A percentile compares a stretch with the other conserved stretches of the same genome.
Evolutionary conservation across 441 rosid genomes (phyloP).

Genomic region (Kokia cookei): DNA sequence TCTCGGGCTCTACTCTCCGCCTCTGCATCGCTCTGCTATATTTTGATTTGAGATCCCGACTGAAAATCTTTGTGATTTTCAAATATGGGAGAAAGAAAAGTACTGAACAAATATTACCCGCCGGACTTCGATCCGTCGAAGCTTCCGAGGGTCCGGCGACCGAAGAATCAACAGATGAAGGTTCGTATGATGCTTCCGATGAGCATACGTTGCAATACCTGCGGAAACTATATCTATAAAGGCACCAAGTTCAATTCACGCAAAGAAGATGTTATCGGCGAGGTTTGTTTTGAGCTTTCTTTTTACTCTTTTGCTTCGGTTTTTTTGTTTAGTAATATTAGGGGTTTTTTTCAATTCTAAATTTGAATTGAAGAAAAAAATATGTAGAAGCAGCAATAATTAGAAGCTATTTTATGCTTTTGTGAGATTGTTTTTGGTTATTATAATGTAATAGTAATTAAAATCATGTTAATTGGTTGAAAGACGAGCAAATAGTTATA

Average conservation of each 20-base stretch:
- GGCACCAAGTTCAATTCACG: constrained; percentile 84
- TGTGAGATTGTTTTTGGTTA: background rate
- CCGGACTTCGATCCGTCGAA: constrained; percentile 89
- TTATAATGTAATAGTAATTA: no score
- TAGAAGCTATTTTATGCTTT: background rate
- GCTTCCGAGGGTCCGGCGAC: constrained; percentile 63
- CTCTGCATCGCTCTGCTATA: background rate
- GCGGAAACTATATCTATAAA: constrained; percentile 79
- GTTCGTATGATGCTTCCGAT: constrained; percentile 82
- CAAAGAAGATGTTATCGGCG: constrained; percentile 65
- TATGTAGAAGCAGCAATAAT: background rate
- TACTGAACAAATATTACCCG: constrained; percentile 80
- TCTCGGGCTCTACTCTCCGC: background rate
- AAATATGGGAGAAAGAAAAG: constrained; percentile 89
- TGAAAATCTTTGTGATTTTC: no score
- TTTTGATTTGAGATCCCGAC: background rate
- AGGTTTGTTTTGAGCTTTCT: constrained; percentile 22
- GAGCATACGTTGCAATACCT: constrained; percentile 84
- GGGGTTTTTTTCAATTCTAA: background rate
- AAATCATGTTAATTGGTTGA: background rate
- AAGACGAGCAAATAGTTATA: background rate
- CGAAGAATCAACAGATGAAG: constrained; percentile 81
- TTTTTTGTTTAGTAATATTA: background rate
- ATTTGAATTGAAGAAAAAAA: background rate
- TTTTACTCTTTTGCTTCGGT: background rate